A percentile compares a stretch with the other conserved stretches of the same genome.
Conservation (phyloP, 495 filamentous ascomycete genomes). For the Neurospora sp. region DNA sequence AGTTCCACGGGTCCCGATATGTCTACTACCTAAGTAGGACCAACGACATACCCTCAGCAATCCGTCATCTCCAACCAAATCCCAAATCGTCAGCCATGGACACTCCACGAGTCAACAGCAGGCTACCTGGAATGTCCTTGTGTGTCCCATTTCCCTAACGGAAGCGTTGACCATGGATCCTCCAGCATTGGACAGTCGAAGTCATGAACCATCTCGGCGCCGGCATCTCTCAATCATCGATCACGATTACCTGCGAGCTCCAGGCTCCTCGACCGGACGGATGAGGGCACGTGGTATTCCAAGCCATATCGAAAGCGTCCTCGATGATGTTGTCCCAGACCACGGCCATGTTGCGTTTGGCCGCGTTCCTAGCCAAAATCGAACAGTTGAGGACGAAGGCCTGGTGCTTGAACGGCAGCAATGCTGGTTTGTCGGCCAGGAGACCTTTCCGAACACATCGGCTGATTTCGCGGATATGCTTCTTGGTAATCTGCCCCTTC, state of each 20-base stretch:
- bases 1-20: neutral
- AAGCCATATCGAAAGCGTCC: neutral
- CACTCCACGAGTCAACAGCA: neutral
- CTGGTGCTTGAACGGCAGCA: neutral
- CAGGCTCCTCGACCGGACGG: neutral
- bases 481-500: neutral
- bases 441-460: neutral
- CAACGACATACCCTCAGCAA: neutral
- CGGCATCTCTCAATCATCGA: neutral
- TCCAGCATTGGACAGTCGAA: neutral
- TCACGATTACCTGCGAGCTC: neutral
- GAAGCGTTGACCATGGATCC: neutral
- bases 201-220: neutral
- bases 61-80: neutral
- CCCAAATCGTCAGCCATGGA: neutral
- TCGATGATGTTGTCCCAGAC: neutral
- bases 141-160: neutral
- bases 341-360: neutral
- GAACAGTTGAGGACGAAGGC: neutral
- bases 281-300: neutral
- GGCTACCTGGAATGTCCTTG: neutral
- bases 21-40: neutral
- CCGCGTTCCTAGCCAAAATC: neutral
- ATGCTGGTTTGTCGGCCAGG: neutral
- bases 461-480: neutral